These are phyloP conservation scores for Aspergillus pseudoviridinutans DNA, from an alignment of 2,329 filamentous ascomycete species.

Conservation along the genomic window DNA sequence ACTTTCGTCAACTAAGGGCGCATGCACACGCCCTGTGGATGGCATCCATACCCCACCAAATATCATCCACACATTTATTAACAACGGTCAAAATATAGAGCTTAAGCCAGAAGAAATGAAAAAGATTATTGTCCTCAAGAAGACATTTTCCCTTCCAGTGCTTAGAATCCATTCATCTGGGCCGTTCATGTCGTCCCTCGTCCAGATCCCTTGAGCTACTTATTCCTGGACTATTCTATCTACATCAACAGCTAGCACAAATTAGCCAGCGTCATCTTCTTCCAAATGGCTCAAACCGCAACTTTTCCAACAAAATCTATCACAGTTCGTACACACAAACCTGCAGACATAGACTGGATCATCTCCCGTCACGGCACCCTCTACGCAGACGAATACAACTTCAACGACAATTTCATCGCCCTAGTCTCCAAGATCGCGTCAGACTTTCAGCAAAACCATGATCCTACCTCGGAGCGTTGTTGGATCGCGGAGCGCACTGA, in stretches of 20 bases:
- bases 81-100: background rate
- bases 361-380: slow-evolving; percentile 18
- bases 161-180: background rate
- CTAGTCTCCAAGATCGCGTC: slow-evolving; percentile 15
- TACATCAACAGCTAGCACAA: background rate
- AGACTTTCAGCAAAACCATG: slow-evolving; percentile 20
- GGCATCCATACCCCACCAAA: background rate
- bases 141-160: background rate
- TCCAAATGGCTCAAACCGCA: background rate
- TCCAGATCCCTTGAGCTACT: background rate
- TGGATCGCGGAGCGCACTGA: slow-evolving; percentile 23
- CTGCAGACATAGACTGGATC: slow-evolving; percentile 23
- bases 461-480: slow-evolving; percentile 18
- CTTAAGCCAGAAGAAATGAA: background rate
- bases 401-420: slow-evolving; percentile 16
- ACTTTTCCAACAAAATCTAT: background rate
- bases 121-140: background rate
- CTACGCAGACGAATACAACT: slow-evolving; percentile 20
- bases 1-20: background rate
- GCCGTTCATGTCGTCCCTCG: background rate
- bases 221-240: background rate
- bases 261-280: background rate
- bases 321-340: slow-evolving; percentile 17
- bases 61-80: background rate
- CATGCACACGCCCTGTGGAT: background rate